Evolutionary conservation across 2,329 filamentous ascomycete genomes (phyloP).

Genomic region (Pestalotiopsis sp.): DNA sequence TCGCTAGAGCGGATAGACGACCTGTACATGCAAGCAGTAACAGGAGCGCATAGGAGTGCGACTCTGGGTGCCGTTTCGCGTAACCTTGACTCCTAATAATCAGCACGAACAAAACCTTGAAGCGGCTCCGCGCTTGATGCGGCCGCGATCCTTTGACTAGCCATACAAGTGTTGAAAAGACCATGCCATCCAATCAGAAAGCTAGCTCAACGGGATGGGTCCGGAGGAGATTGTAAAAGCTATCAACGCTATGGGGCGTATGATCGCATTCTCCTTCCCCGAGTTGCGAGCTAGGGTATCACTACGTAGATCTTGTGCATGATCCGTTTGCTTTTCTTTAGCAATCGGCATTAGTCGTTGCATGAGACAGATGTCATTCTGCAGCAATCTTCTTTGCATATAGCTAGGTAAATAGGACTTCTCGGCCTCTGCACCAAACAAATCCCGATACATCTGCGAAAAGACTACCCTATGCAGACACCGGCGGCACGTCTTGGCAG

Average conservation of each 20-base stretch:
- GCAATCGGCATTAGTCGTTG: not conserved
- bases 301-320: not conserved
- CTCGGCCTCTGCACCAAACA: not conserved
- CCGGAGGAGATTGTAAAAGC: not conserved
- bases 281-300: not conserved
- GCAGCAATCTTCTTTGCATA: too few relatives aligned
- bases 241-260: not conserved
- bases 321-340: not conserved
- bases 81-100: not conserved
- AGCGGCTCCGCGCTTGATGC: not conserved
- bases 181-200: not conserved
- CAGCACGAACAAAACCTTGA: not conserved
- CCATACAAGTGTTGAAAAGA: not conserved
- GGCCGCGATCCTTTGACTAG: not conserved
- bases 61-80: not conserved
- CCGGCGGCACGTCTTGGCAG: conserved; percentile 10
- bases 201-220: not conserved
- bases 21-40: not conserved
- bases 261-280: not conserved
- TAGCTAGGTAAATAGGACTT: too few relatives aligned
- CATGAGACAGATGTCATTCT: too few relatives aligned
- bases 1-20: not conserved
- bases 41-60: not conserved
- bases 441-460: not conserved
- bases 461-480: conserved; percentile 18